Percentiles rank a stretch among this genome's conserved stretches.
Evolutionary conservation across 106 monocot genomes (phyloP).

Genomic region (Agapanthus africanus): DNA sequence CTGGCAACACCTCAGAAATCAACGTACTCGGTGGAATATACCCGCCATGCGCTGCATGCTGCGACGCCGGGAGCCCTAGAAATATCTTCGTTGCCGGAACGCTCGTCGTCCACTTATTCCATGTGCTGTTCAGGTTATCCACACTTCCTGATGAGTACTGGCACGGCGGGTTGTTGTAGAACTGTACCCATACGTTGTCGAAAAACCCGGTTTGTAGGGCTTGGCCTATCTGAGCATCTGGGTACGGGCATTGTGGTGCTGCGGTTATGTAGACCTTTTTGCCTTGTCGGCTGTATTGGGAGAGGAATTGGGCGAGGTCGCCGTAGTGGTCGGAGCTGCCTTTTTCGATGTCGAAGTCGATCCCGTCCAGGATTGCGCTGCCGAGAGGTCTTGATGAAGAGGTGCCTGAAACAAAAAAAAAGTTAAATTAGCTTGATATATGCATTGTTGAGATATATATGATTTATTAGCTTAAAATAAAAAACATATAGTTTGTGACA

Average conservation of each 20-base stretch:
- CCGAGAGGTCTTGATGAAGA: conserved; percentile 37
- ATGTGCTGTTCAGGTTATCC: conserved; percentile 11
- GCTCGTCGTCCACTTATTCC: conserved; percentile 37
- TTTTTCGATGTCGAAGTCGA: conserved; percentile 50
- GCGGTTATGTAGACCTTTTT: conserved; percentile 37
- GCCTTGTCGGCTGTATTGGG: conserved; percentile 10
- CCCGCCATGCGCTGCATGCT: conserved; percentile 32
- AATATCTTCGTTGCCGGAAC: conserved; percentile 18
- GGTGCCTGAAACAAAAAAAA: too few species aligned
- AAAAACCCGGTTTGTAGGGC: conserved; percentile 34
- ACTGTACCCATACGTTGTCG: conserved; percentile 50
- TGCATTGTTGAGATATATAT: too few species aligned
- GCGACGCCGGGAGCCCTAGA: conserved; percentile 42
- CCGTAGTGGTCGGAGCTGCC: conserved; percentile 21
- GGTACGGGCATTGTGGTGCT: conserved; percentile 56
- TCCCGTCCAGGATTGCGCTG: conserved; percentile 42
- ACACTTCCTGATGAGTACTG: conserved; percentile 28
- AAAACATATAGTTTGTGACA: too few species aligned
- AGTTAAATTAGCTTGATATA: too few species aligned
- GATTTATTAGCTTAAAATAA: too few species aligned
- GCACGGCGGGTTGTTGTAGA: conserved; percentile 49
- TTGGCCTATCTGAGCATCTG: conserved; percentile 23
- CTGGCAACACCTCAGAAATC: conserved; percentile 32
- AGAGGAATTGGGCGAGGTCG: conserved; percentile 22
- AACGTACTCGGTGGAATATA: conserved; percentile 30